phyloP scores from a whole-genome alignment of 176 grass and related monocot genomes.

The Aechmea fasciata region DNA sequence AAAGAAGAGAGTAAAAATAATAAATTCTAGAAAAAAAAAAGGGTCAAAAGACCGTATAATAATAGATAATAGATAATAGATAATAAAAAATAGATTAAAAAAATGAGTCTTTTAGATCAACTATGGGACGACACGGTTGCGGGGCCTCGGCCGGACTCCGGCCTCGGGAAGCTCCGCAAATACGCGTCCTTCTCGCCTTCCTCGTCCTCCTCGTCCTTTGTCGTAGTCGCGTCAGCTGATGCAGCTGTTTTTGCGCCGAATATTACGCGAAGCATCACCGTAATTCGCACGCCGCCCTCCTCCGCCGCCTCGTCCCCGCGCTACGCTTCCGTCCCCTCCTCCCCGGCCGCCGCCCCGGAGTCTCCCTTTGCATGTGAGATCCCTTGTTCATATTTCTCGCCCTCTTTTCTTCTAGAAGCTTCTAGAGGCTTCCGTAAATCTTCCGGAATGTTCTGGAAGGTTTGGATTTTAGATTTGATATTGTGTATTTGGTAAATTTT shows the following conservation, averaged over 20 bases:
- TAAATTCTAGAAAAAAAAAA: neutral
- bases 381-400: neutral
- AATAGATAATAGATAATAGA: neutral
- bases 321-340: conserved; percentile 28
- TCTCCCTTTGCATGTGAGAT: conserved; percentile 45
- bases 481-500: neutral
- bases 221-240: neutral
- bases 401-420: neutral
- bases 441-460: neutral
- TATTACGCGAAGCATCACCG: conserved; percentile 65
- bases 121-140: conserved; percentile 98
- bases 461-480: neutral
- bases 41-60: no score
- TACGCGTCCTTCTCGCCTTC: conserved; percentile 57
- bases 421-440: neutral
- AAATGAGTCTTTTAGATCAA: conserved; percentile 73
- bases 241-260: conserved; percentile 4
- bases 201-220: conserved; percentile 15
- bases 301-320: neutral
- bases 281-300: conserved; percentile 30
- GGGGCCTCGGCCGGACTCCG: conserved; percentile 63
- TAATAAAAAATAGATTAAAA: neutral
- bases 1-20: neutral
- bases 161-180: conserved; percentile 89
- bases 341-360: conserved; percentile 47